Conservation (phyloP, 1,139 yeast species). For the Suhomyces coccinellae region DNA sequence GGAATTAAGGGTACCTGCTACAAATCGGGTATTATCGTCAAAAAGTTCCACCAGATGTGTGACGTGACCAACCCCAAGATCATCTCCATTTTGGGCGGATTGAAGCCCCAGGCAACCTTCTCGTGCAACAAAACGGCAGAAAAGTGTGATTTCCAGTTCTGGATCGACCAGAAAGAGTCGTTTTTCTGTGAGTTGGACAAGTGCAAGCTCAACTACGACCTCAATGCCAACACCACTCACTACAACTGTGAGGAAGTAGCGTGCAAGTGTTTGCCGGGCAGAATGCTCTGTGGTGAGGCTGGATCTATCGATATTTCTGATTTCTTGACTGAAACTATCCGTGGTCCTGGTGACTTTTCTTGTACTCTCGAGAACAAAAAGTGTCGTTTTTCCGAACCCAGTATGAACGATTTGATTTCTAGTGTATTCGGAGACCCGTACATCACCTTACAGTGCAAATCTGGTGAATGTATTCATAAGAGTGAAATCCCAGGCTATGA, state of each 20-base stretch:
- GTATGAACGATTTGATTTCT: slow-evolving; percentile 88
- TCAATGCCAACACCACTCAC: slow-evolving; percentile 64
- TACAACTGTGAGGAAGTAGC: slow-evolving; percentile 75
- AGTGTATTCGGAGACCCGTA: slow-evolving; percentile 92
- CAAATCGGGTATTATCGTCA: slow-evolving; percentile 80
- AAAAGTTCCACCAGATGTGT: slow-evolving; percentile 85
- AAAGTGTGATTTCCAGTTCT: slow-evolving; percentile 85
- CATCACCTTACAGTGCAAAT: slow-evolving; percentile 73
- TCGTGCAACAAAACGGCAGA: slow-evolving; percentile 71
- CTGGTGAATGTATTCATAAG: slow-evolving; percentile 91
- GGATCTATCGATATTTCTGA: slow-evolving; percentile 96
- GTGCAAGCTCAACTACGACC: slow-evolving; percentile 70
- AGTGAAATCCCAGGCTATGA: slow-evolving; percentile 91
- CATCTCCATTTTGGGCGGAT: slow-evolving; percentile 72
- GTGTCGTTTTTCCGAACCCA: slow-evolving; percentile 89
- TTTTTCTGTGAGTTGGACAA: slow-evolving; percentile 80
- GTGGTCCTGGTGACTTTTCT: slow-evolving; percentile 89
- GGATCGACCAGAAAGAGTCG: slow-evolving; percentile 89
- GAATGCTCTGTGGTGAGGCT: slow-evolving; percentile 90
- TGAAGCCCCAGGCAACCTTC: slow-evolving; percentile 89
- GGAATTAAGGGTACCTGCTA: slow-evolving; percentile 88
- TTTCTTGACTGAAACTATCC: slow-evolving; percentile 82
- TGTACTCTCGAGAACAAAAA: slow-evolving; percentile 63
- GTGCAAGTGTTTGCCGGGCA: slow-evolving; percentile 87
- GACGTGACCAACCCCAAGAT: slow-evolving; percentile 90